phyloP scores from a whole-genome alignment of 768 basidiomycete species.

The Artomyces pyxidatus region DNA sequence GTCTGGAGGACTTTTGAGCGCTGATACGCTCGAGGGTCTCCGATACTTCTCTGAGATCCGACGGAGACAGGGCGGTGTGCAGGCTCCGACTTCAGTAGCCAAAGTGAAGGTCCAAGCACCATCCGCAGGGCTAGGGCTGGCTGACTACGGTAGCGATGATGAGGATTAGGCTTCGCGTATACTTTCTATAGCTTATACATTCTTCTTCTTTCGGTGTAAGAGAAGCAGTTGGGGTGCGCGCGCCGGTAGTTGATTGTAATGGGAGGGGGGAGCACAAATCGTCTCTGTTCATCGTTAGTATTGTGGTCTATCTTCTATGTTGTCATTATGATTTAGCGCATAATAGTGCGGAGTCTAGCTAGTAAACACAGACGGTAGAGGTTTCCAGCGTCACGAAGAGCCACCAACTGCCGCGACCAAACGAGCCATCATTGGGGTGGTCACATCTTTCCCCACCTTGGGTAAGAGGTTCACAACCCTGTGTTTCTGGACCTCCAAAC shows the following conservation, averaged over 20 bases:
- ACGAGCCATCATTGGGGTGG: conserved; percentile 11
- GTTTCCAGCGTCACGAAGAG: no score
- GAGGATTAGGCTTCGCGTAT: conserved; percentile 27
- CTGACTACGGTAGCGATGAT: conserved; percentile 72
- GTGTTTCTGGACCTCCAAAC: conserved; percentile 17
- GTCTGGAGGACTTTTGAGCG: conserved; percentile 58
- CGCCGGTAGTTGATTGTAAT: no score
- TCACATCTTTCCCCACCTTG: not conserved
- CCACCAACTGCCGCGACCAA: no score
- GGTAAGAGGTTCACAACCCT: not conserved
- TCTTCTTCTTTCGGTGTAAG: not conserved
- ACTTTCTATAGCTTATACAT: not conserved
- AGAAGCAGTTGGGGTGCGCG: not conserved
- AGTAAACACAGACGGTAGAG: no score
- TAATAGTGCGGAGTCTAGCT: no score
- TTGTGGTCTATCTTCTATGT: no score
- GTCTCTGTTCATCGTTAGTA: not conserved
- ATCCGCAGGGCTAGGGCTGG: conserved; percentile 50
- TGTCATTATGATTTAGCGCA: no score
- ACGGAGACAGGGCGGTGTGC: conserved; percentile 44
- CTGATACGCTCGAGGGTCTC: conserved; percentile 83
- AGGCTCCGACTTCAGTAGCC: conserved; percentile 16
- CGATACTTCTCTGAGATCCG: conserved; percentile 88
- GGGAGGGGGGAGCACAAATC: no score
- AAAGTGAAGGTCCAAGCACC: conserved; percentile 25